Base-by-base conservation (phyloP, 106 monocot genomes). In the Dendrobium chrysotoxum region DNA sequence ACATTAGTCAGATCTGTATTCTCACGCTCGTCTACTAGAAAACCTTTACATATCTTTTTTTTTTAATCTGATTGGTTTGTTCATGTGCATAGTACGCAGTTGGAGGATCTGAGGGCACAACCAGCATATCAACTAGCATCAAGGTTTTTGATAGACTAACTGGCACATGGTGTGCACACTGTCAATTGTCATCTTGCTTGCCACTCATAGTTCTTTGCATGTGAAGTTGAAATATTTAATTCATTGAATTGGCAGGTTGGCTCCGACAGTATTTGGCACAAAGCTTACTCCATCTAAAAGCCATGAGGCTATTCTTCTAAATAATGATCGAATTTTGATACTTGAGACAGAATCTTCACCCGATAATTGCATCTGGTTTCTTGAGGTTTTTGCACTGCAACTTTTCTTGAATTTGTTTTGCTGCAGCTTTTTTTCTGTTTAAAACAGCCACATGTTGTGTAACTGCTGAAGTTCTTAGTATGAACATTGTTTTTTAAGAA, bases 361-460 rank as follows among this genome's bases (percentile, higher is more conserved):
- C 23, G 84, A 86, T 65, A 91, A 96, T 20, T 88, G 85, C 41
- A 39, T 75, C 75, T 90, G 93, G 91, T 96, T 96, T 81, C 87
- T 96, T 65, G 96, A 96, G 96, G 96, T 96, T 82, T 79, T 82
- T 41, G 74, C 57, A 5, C 17, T 57, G n/a, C 17, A 5, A 5
- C 57, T 57, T 57, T 71, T 57, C 9, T 44, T 44, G 0, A 44
- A 35, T 35, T 2, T 35, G 35, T 35, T 35, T 35, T 35, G 35
- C 35, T 35, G 3, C 35, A 35, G 35, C 35, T 35, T 35, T 35
- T 35, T 35, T 35, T 35, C 35, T 35, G 35, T 35, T 35, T 35
- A 35, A 35, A 35, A 35, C 35, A 35, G 35, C 35, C 35, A 35
- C 3, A 35, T 35, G 35, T 35, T 35, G 35, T 35, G 35, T 35